Evolutionary conservation across 139 green algal genomes (phyloP), one percentile per base, ranked within the genome.

Genomic region (Pedinophyceae sp.): DNA sequence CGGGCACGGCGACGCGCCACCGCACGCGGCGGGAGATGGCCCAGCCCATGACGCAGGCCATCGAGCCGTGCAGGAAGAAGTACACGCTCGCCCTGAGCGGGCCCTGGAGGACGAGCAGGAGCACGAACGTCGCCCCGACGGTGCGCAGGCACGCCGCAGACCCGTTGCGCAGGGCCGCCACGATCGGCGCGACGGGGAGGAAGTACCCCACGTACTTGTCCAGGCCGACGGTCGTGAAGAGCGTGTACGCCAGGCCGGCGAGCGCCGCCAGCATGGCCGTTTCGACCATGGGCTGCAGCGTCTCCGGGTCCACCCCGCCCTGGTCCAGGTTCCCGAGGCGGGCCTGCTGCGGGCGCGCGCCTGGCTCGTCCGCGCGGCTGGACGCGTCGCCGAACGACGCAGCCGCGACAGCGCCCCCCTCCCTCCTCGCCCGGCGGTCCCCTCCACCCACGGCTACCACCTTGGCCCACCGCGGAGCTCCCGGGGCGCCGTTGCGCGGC

Each of bases 181-280:
- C 52, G 4, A 93, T 62, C 1, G 84, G 84, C n/a, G n/a, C n/a
- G 53, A 94, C 65, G 23, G 83, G 83, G 48, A 93, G 58, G 48
- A 93, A 73, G 62, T 94, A 94, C 17, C 73, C 76, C 18, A 91
- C 40, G 59, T 77, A 86, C 27, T 58, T 57, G 25, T 89, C 75
- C 38, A 93, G 61, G 54, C 76, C 80, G 2, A 93, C 62, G 22
- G 86, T 62, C 22, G 67, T 82, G 22, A 78, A 73, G 27, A 94
- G 39, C 1, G 82, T 72, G 61, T 83, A 92, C 1, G 69, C 68
- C 28, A 94, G 57, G 0, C 79, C 84, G 0, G 69, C 67, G 20
- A 94, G 75, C 1, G 84, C 77, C 4, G 84, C 82, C 40, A 94
- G 64, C 84, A 94, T 94, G n/a, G 84, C 74, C 16, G 83, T 89